phyloP scores from a whole-genome alignment of 352 stramenopile genomes.

The Phytopythium aichiense region DNA sequence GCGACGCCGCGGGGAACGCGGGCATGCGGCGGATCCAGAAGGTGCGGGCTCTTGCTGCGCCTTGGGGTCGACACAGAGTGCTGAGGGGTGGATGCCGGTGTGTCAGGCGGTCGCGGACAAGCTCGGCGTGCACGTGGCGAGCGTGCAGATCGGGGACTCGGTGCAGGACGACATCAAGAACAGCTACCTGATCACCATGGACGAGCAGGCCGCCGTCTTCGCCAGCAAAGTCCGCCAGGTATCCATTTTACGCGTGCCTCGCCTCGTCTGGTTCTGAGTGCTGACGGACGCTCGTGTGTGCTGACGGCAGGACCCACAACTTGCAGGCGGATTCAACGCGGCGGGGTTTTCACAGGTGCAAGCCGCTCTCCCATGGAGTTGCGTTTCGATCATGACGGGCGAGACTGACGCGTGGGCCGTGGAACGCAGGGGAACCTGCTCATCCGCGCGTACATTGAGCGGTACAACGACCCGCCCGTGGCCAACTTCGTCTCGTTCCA shows the following conservation, averaged over 20 bases:
- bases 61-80: background rate
- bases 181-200: constrained; percentile 93
- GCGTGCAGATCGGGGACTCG: constrained; percentile 85
- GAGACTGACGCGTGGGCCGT: background rate
- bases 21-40: constrained; percentile 87
- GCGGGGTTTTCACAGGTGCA: constrained; percentile 90
- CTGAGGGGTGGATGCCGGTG: background rate
- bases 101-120: constrained; percentile 58
- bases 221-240: constrained; percentile 66
- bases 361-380: background rate
- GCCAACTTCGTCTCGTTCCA: constrained; percentile 91
- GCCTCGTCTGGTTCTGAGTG: background rate
- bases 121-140: constrained; percentile 84
- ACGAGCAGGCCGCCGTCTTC: constrained; percentile 89
- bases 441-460: constrained; percentile 92
- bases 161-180: constrained; percentile 88
- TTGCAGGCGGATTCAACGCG: constrained; percentile 90
- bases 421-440: constrained; percentile 83
- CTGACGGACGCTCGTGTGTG: background rate
- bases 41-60: constrained; percentile 16
- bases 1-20: constrained; percentile 89
- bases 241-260: background rate
- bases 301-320: constrained; percentile 55
- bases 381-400: background rate
- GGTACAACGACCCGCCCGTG: constrained; percentile 91